Evolutionary conservation across 2,329 filamentous ascomycete genomes (phyloP).

Genomic region (Emmonsia crescens): DNA sequence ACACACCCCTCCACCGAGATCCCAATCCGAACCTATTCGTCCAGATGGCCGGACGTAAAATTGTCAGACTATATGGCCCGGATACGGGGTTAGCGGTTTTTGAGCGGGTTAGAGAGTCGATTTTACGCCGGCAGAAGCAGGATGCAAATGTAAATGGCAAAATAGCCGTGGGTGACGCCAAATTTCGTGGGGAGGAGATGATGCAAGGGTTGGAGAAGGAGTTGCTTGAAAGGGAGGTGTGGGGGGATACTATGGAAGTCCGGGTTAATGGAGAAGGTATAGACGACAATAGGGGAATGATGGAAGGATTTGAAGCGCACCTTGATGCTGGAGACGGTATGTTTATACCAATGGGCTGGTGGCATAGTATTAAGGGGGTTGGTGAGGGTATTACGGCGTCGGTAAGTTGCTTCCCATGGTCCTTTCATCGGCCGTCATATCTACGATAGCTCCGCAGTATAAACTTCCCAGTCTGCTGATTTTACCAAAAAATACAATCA

Average conservation of each 20-base stretch:
- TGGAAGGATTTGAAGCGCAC: slow-evolving; percentile 39
- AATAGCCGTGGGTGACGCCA: slow-evolving; percentile 26
- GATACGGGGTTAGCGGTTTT: slow-evolving; percentile 55
- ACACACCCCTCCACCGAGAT: slow-evolving; percentile 82
- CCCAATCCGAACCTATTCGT: slow-evolving; percentile 90
- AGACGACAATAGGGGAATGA: neutral
- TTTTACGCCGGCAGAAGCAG: slow-evolving; percentile 24
- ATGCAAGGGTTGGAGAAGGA: slow-evolving; percentile 68
- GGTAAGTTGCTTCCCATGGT: slow-evolving; percentile 28
- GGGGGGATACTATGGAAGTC: slow-evolving; percentile 37
- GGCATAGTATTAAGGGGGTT: slow-evolving; percentile 67
- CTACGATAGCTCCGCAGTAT: slow-evolving; percentile 7
- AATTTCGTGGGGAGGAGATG: slow-evolving; percentile 73
- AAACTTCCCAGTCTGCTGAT: slow-evolving; percentile 8
- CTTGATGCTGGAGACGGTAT: slow-evolving; percentile 58
- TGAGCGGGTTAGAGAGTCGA: slow-evolving; percentile 33
- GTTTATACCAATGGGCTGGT: slow-evolving; percentile 76
- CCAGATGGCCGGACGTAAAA: slow-evolving; percentile 65
- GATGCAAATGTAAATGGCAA: slow-evolving; percentile 6
- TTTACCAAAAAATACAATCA: slow-evolving; percentile 17
- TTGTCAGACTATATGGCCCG: slow-evolving; percentile 60
- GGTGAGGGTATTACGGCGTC: slow-evolving; percentile 49
- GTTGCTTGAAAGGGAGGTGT: slow-evolving; percentile 58
- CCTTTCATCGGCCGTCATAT: neutral
- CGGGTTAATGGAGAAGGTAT: slow-evolving; percentile 5